Percentiles rank a stretch among this genome's conserved stretches.
phyloP scores from a whole-genome alignment of 352 stramenopile species.

The Phytophthora chlamydospora region DNA sequence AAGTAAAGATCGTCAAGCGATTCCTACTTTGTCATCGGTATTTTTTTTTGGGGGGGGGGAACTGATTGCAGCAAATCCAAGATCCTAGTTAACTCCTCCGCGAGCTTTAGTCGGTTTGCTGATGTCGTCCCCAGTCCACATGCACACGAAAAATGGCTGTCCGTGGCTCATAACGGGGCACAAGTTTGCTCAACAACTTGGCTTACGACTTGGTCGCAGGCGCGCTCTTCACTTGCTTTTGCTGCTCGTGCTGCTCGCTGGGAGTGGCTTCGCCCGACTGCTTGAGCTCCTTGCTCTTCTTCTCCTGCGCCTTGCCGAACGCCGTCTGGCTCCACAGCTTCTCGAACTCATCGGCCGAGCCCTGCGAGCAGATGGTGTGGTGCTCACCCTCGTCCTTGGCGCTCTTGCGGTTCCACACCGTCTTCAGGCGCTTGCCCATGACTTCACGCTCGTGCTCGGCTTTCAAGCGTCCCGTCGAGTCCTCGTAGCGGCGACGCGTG shows the following conservation, averaged over 20 bases:
- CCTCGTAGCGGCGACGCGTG: constrained; percentile 82
- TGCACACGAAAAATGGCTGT: neutral
- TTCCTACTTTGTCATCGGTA: too few relatives aligned
- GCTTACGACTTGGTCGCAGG: constrained; percentile 18
- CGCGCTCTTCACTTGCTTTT: constrained; percentile 27
- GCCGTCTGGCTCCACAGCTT: constrained; percentile 72
- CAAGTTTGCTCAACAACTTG: too few relatives aligned
- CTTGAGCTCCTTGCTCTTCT: constrained; percentile 66
- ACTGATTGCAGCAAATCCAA: too few relatives aligned
- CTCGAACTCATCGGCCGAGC: constrained; percentile 72
- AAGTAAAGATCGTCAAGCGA: neutral
- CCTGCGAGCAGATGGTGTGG: constrained; percentile 62
- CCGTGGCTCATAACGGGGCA: too few relatives aligned
- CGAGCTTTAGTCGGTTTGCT: too few relatives aligned
- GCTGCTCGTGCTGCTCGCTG: constrained; percentile 11
- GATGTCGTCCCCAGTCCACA: too few relatives aligned
- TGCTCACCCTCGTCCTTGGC: constrained; percentile 72
- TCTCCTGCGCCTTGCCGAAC: constrained; percentile 70
- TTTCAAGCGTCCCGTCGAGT: constrained; percentile 82
- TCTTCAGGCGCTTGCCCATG: constrained; percentile 63
- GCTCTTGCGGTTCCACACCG: constrained; percentile 74
- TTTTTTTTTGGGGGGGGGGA: too few relatives aligned
- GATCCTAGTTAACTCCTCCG: too few relatives aligned
- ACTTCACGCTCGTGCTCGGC: constrained; percentile 83
- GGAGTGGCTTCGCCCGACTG: constrained; percentile 35